phyloP scores from a whole-genome alignment of 73 alveolate species.

The Strombidium stylifer region DNA sequence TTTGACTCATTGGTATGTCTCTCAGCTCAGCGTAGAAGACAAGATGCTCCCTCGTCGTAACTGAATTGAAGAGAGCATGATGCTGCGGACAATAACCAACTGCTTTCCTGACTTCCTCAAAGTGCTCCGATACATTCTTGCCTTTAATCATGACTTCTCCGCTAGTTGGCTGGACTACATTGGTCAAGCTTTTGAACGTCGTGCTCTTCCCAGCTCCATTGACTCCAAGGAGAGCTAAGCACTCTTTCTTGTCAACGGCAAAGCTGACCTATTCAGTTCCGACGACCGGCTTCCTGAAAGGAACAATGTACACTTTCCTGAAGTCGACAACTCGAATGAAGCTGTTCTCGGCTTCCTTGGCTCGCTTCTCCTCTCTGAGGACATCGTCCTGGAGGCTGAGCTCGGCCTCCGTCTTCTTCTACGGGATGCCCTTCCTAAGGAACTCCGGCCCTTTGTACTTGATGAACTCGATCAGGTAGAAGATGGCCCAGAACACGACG shows the following conservation, averaged over 20 bases:
- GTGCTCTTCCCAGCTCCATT: slow-evolving; percentile 46
- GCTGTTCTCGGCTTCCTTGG: background rate
- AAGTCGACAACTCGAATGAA: background rate
- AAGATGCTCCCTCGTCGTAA: slow-evolving; percentile 87
- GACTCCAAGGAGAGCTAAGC: slow-evolving; percentile 27
- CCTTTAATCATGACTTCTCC: slow-evolving; percentile 12
- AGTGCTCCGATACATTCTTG: background rate
- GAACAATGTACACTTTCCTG: background rate
- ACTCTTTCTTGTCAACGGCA: background rate
- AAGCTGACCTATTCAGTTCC: background rate
- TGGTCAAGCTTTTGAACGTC: slow-evolving; percentile 47
- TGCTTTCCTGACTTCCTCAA: background rate
- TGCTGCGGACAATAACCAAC: slow-evolving; percentile 87
- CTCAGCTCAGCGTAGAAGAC: slow-evolving; percentile 62
- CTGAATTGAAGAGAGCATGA: slow-evolving; percentile 69
- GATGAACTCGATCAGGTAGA: no score
- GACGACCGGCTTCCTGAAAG: background rate
- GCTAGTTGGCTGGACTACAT: slow-evolving; percentile 29
- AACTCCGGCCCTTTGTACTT: no score
- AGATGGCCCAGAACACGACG: no score
- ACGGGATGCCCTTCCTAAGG: no score
- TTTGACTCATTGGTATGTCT: slow-evolving; percentile 41
- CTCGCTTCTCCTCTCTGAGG: no score
- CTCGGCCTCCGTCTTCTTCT: no score
- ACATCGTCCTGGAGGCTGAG: no score